Base-by-base conservation (phyloP, 352 stramenopile species). In the Pythium grandisporangium region DNA sequence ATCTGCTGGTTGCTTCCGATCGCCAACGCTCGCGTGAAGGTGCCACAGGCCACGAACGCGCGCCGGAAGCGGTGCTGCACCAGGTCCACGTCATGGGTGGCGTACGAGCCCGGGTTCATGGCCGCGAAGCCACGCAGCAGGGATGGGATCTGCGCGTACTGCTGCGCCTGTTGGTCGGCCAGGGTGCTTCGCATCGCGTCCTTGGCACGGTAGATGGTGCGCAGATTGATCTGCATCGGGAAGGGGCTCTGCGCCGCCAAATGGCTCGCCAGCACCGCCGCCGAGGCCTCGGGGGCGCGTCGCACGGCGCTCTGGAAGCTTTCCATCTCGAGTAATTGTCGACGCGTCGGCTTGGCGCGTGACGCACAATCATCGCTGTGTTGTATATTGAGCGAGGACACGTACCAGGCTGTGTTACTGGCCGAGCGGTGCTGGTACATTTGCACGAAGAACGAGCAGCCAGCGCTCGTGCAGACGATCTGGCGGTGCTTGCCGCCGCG, bases 401-500 rank as follows among this genome's bases (percentile, higher is more conserved):
- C 58, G 53, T 84, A 84, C 71, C 71, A 84, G 3, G 56, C 62
- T 29, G 59, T 47, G 51, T 79, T 58, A 11, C 55, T 58, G 50
- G 70, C 67, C 49, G 64, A 73, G 44, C 73, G 72, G 38, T 72
- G 67, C 48, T 72, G 53, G 45, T 81, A 81, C 19, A 81, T 53
- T 42, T 81, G 67, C 52, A 84, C 71, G 56, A 76, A 79, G 57
- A 84, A 84, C 22, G 66, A 56, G 22, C 71, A 84, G 5, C 48
- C 29, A 12, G 44, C 30, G n/a, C 50, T 62, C 12, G 56, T 37
- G 51, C 71, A 84, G 6, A 79, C 45, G 48, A 84, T 45, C 20
- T 55, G 58, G n/a, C 67, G 64, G 58, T 81, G 67, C 29, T 78
- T 80, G 34, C 71, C 71, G n/a, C 71, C 71, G 27, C 69, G 69